These are phyloP conservation scores for Metschnikowia kofuensis DNA, from an alignment of 805 yeast species.

Conservation along the genomic window DNA sequence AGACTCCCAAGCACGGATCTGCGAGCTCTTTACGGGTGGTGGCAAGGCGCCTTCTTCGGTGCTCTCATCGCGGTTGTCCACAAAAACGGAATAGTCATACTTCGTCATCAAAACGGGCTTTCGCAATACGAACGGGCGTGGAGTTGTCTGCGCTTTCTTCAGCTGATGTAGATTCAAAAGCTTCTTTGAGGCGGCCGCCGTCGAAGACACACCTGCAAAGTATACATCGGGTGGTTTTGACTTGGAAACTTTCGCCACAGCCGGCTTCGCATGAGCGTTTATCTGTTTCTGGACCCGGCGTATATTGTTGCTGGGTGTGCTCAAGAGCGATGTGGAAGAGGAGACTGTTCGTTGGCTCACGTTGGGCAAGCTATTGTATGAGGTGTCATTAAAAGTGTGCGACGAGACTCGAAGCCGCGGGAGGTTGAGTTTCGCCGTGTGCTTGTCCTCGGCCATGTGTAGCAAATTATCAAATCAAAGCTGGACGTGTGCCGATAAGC, in stretches of 20 bases:
- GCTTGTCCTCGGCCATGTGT: slow-evolving; percentile 14
- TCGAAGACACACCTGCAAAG: slow-evolving; percentile 8
- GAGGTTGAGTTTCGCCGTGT: slow-evolving; percentile 8
- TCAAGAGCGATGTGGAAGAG: slow-evolving; percentile 36
- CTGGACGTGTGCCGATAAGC: neutral
- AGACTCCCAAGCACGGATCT: slow-evolving; percentile 44
- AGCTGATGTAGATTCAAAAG: slow-evolving; percentile 39
- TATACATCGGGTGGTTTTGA: slow-evolving; percentile 7
- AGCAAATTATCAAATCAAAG: neutral
- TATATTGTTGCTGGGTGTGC: slow-evolving; percentile 42
- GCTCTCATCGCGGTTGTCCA: neutral
- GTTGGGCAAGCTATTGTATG: slow-evolving; percentile 11
- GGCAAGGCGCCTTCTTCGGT: slow-evolving; percentile 14
- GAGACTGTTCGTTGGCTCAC: slow-evolving; percentile 33
- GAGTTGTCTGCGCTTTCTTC: slow-evolving; percentile 22
- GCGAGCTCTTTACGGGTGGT: slow-evolving; percentile 39
- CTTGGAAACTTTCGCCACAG: neutral
- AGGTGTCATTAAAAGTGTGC: slow-evolving; percentile 9
- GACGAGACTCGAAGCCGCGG: slow-evolving; percentile 17
- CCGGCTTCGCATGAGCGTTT: slow-evolving; percentile 12
- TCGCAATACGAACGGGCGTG: slow-evolving; percentile 26
- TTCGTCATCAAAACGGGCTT: slow-evolving; percentile 30
- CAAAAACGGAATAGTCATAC: slow-evolving; percentile 38
- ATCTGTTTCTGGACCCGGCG: slow-evolving; percentile 30
- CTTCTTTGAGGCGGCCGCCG: slow-evolving; percentile 30